Base-by-base conservation (phyloP, 2,329 filamentous ascomycete species). In the Scytalidium sp. region DNA sequence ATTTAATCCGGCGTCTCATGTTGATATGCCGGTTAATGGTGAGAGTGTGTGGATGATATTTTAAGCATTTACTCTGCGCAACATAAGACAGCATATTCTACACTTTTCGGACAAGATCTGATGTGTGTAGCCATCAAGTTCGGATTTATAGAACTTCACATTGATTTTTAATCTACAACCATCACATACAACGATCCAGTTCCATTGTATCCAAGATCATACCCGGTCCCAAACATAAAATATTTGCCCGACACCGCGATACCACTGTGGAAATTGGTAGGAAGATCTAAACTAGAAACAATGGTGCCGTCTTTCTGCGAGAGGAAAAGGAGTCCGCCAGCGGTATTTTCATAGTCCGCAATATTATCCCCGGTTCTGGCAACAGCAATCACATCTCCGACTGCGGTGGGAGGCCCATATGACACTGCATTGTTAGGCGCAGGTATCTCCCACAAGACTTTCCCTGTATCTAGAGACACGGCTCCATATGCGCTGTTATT, bases 401-500 rank as follows among this genome's bases (percentile, higher is more conserved):
- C 47, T 4, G 50, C 42, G 41, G 22, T 53, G 3, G 51, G 51
- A 9, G 41, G 32, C 3, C 47, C 47, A 40, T 45, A 46, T 7
- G 47, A 25, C 3, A 50, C 39, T 27, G 47, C 48, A 45, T 45
- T 27, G 13, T 13, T 13, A 2, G 47, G 51, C 4, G 27, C 36
- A 19, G 51, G 21, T 11, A 25, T 39, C 19, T 47, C 45, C 51
- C 51, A 53, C 10, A 53, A 27, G 15, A 53, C 10, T 2, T 19
- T 11, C 29, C 51, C 51, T 42, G 25, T 39, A 22, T n/a, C 22
- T 15, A 53, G 41, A 47, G 44, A 48, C 39, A 45, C 46, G n/a
- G 48, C 51, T 23, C 51, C 51, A 42, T 54, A 49, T 2, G 48
- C 51, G 17, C 45, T 50, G 23, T 41, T 45, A 25, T 51, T 50